Evolutionary conservation across 495 filamentous ascomycete genomes (phyloP), one percentile per base, ranked within the genome.

Genomic region (Aspergillus asperescens): DNA sequence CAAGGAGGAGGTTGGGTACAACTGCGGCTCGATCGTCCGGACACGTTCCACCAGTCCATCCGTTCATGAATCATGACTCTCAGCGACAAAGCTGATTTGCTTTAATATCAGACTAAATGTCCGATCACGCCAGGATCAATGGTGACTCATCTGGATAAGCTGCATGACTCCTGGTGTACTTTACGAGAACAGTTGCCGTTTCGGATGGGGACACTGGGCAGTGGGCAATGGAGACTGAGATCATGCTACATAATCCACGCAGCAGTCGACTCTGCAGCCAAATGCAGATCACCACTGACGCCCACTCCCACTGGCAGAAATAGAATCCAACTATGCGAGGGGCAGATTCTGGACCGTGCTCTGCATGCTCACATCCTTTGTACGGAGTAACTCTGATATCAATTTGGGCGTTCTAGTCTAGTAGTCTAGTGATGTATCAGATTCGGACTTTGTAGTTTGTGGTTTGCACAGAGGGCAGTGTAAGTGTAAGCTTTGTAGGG

Each of bases 331-430:
- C 50, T 44, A 44, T 47, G 52, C 35, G 48, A 48, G 57, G 57
- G 57, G 46, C 57, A 55, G 38, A 44, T 28, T 25, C 40, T 60
- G 57, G 51, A 56, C 57, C 57, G 57, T 60, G 57, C 57, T 56
- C 48, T 60, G 49, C 57, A 59, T 38, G 48, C 50, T 37, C 22
- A 32, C 22, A 32, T 55, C 34, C 24, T 49, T 24, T 39, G 28
- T n/a, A n/a, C n/a, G n/a, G n/a, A n/a, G 46, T 49, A 25, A 37
- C 23, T 38, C 31, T 38, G 32, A 38, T 49, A 49, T 38, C 49
- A 52, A 24, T 10, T 7, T 2, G 39, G 24, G 15, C 19, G 41
- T 34, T 46, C 25, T 31, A 50, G 48, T 6, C 3, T 32, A 5
- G 7, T 12, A 3, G 9, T 32, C 9, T 16, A 18, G 10, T 27